These are phyloP conservation scores for Hortaea werneckii DNA, from an alignment of 2,329 filamentous ascomycete genomes.

Conservation along the genomic window DNA sequence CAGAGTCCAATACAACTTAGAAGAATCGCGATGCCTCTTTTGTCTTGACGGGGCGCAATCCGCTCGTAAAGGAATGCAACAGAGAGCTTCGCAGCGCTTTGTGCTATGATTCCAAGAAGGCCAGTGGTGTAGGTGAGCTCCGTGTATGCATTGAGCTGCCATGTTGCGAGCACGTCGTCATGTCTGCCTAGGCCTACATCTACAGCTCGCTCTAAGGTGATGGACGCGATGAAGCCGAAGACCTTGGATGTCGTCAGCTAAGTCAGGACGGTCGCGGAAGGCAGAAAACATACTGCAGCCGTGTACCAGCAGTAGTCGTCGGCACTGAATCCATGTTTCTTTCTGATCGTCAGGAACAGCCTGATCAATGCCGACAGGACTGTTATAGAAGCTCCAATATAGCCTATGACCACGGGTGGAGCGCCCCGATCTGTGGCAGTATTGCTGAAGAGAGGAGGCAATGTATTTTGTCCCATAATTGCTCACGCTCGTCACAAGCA, in stretches of 20 bases:
- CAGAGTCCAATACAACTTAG: conserved; percentile 2
- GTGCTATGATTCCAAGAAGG: conserved; percentile 3
- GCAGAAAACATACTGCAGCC: neutral
- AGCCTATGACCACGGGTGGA: conserved; percentile 4
- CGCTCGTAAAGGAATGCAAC: conserved; percentile 6
- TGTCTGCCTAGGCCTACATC: conserved; percentile 3
- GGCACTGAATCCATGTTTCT: conserved; percentile 2
- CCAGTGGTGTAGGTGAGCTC: conserved; percentile 2
- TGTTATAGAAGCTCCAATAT: conserved; percentile 5
- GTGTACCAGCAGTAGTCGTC: conserved; percentile 4
- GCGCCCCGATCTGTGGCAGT: conserved; percentile 4
- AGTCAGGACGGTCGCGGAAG: too few species aligned
- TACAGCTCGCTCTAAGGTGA: conserved; percentile 2
- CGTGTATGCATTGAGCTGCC: neutral
- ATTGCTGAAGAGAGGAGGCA: conserved; percentile 3
- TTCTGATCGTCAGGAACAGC: conserved; percentile 1
- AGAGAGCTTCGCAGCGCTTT: conserved; percentile 3
- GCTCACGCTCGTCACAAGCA: neutral
- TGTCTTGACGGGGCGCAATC: conserved; percentile 5
- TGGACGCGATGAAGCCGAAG: neutral
- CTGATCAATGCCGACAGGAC: conserved; percentile 1
- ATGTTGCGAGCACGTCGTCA: neutral
- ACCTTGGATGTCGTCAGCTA: neutral
- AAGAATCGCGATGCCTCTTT: conserved; percentile 3
- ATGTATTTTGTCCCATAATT: conserved; percentile 4